Percentiles rank a stretch among this genome's conserved stretches.
phyloP scores from a whole-genome alignment of 768 basidiomycete genomes.

The Amanita phalloides region DNA sequence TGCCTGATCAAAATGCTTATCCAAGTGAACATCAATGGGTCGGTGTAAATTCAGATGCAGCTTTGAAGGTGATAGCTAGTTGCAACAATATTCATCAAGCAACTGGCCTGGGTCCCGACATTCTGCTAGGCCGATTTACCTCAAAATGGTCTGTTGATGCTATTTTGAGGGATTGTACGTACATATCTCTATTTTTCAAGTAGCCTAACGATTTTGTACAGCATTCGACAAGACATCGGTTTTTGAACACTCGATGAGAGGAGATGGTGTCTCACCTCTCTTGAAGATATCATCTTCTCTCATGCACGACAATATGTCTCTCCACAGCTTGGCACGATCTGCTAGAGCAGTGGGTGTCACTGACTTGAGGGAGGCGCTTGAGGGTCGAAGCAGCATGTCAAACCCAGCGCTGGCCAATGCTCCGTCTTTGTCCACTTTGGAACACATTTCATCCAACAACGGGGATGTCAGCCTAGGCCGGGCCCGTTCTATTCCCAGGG shows the following conservation, averaged over 20 bases:
- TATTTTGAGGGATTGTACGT: slow-evolving; percentile 63
- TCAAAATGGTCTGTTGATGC: slow-evolving; percentile 63
- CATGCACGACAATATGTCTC: slow-evolving; percentile 87
- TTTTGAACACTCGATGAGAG: slow-evolving; percentile 45
- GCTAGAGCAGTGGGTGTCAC: slow-evolving; percentile 77
- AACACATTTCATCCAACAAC: slow-evolving; percentile 47
- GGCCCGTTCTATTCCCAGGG: slow-evolving; percentile 41
- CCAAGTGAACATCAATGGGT: slow-evolving; percentile 20
- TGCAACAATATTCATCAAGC: slow-evolving; percentile 47
- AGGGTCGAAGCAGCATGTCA: slow-evolving; percentile 77
- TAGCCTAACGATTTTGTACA: slow-evolving; percentile 13
- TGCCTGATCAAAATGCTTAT: background rate
- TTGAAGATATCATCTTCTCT: slow-evolving; percentile 76
- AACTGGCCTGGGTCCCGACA: slow-evolving; percentile 50
- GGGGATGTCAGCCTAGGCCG: slow-evolving; percentile 29
- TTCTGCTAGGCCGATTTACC: slow-evolving; percentile 42
- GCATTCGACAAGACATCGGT: slow-evolving; percentile 44
- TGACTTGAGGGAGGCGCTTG: slow-evolving; percentile 81
- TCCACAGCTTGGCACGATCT: slow-evolving; percentile 74
- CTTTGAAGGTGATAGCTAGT: slow-evolving; percentile 45
- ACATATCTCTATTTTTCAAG: slow-evolving; percentile 16
- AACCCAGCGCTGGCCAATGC: slow-evolving; percentile 60
- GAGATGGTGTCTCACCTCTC: slow-evolving; percentile 63
- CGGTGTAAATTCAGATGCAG: slow-evolving; percentile 41
- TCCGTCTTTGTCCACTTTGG: slow-evolving; percentile 69